phyloP scores from a whole-genome alignment of 176 grass and related monocot genomes.

The Oryza punctata region DNA sequence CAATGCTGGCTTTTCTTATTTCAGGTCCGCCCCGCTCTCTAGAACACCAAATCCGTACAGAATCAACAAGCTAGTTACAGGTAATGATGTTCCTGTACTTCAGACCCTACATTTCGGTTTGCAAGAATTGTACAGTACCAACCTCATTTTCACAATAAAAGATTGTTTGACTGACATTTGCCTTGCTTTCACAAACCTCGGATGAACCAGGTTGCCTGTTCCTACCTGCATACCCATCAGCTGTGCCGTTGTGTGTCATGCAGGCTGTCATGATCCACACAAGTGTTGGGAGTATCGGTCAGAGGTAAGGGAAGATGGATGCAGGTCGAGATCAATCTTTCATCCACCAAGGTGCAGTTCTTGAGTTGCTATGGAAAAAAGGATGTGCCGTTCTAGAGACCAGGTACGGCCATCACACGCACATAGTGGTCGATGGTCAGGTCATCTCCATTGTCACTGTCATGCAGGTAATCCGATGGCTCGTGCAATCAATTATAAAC shows the following conservation, averaged over 20 bases:
- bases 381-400: neutral
- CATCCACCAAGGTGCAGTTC: neutral
- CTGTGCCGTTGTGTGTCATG: neutral
- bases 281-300: neutral
- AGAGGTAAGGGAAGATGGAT: slow-evolving; percentile 21
- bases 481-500: neutral
- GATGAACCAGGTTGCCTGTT: slow-evolving; percentile 28
- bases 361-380: slow-evolving; percentile 19
- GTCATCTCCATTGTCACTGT: slow-evolving; percentile 22
- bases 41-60: slow-evolving; percentile 32
- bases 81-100: neutral
- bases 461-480: neutral
- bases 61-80: neutral
- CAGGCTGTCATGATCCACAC: neutral
- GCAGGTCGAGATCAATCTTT: slow-evolving; percentile 9
- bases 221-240: neutral
- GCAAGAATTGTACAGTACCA: slow-evolving; percentile 18
- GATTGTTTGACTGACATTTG: slow-evolving; percentile 31
- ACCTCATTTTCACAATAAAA: slow-evolving; percentile 33
- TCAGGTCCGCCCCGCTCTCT: slow-evolving; percentile 16
- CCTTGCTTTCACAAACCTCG: neutral
- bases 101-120: neutral
- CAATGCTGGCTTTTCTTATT: neutral
- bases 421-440: slow-evolving; percentile 1
- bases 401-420: neutral